Evolutionary conservation across 768 basidiomycete genomes (phyloP), one percentile per base, ranked within the genome.

Genomic region (Tulasnella sp.): DNA sequence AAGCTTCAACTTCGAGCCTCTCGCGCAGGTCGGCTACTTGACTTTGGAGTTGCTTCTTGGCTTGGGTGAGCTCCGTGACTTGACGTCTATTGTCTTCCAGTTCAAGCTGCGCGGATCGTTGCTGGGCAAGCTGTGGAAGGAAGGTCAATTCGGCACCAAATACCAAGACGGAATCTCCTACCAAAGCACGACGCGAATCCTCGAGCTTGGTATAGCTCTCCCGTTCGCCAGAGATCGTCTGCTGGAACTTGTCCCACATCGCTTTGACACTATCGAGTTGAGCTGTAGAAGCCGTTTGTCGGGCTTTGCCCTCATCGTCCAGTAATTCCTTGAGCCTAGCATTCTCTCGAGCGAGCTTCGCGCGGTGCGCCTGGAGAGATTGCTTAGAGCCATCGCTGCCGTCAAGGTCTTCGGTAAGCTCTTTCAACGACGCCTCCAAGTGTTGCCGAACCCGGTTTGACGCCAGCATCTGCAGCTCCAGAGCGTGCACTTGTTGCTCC

Each of bases 111-210:
- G 89, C 86, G 8, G 89, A 89, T 34, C 91, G 89, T 84, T 94
- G 92, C 83, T 93, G 93, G 16, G 91, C 89, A 44, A 92, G 84
- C 93, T 94, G 82, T 37, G 20, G 42, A 54, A n/a, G 69, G 22
- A 8, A 82, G 81, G 72, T 64, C 75, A 18, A 40, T 40, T 24
- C 20, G 18, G 2, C 24, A 34, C 31, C 73, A 48, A 6, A 24
- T 37, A 8, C 5, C 64, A 18, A n/a, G 4, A 4, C 3, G 9
- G 28, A 22, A 28, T n/a, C 9, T 31, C 91, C 82, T 85, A 93
- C 92, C 82, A 94, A 84, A 77, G 93, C 92, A 83, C 91, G 92
- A 72, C 91, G 88, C 22, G 92, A 93, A 82, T 93, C 93, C 82
- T 93, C 93, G 20, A 93, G 85, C 37, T 91, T 90, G 60, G 87